Evolutionary conservation across 441 rosid species (phyloP).

Genomic region (Iberis amara): DNA sequence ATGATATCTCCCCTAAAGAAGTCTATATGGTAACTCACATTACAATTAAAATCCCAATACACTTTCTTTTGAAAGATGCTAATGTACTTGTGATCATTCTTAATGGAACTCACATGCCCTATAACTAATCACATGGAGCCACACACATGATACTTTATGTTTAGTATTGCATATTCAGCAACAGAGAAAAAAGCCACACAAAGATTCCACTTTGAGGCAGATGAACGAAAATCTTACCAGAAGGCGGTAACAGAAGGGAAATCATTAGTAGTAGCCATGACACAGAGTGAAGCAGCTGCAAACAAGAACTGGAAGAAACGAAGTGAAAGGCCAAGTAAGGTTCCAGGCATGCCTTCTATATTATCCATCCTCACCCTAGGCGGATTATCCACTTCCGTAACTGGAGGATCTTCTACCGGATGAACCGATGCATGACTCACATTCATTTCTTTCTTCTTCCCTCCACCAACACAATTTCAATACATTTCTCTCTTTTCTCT

Average conservation of each 20-base stretch:
- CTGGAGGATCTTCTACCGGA: conserved; percentile 80
- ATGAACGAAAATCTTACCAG: conserved; percentile 15
- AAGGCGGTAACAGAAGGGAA: conserved; percentile 75
- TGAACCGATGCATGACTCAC: conserved; percentile 74
- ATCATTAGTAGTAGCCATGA: conserved; percentile 70
- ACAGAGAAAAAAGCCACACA: background rate
- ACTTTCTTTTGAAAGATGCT: background rate
- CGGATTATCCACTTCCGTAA: conserved; percentile 36
- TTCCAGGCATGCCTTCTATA: conserved; percentile 88
- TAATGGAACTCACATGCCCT: background rate
- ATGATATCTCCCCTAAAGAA: background rate
- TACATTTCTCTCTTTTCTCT: background rate
- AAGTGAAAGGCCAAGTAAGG: conserved; percentile 56
- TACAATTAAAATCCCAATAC: background rate
- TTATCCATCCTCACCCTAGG: conserved; percentile 74
- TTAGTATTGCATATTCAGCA: background rate
- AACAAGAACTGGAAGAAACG: conserved; percentile 60
- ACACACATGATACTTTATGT: background rate
- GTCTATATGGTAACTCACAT: background rate
- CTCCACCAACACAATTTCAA: conserved; percentile 10
- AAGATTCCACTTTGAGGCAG: background rate
- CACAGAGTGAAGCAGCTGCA: conserved; percentile 48
- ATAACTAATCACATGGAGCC: background rate
- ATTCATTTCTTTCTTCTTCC: conserved; percentile 32
- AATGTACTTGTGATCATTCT: background rate